A percentile compares a stretch with the other conserved stretches of the same genome.
Conservation (phyloP, 2,329 filamentous ascomycete species). For the Colletotrichum orchidophilum region DNA sequence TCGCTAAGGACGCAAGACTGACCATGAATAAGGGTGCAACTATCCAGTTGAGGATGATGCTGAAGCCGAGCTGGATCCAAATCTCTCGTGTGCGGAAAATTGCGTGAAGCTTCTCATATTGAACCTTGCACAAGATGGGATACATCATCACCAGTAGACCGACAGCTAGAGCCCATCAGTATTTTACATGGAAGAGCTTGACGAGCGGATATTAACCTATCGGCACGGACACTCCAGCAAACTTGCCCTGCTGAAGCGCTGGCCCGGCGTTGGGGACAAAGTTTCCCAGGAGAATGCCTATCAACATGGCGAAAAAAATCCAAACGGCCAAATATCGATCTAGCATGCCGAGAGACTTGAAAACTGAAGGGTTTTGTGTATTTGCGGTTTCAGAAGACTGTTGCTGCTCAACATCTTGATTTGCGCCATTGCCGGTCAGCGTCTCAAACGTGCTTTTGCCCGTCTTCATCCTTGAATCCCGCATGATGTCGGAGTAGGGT, state of each 20-base stretch:
- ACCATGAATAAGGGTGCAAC: slow-evolving; percentile 86
- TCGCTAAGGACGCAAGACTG: slow-evolving; percentile 26
- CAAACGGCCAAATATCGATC: slow-evolving; percentile 74
- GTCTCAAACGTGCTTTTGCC: background rate
- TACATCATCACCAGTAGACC: slow-evolving; percentile 94
- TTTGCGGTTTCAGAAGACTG: background rate
- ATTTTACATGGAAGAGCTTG: background rate
- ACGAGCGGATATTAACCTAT: slow-evolving; percentile 59
- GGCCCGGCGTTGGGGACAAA: slow-evolving; percentile 71
- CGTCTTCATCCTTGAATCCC: background rate
- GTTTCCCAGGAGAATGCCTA: slow-evolving; percentile 81
- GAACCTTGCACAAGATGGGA: slow-evolving; percentile 88
- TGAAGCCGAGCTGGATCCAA: slow-evolving; percentile 84
- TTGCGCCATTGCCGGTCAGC: background rate
- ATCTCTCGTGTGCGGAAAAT: slow-evolving; percentile 69
- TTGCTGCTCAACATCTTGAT: slow-evolving; percentile 28
- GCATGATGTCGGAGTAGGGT: background rate
- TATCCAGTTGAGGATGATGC: slow-evolving; percentile 83
- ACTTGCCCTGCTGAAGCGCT: slow-evolving; percentile 74
- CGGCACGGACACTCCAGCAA: slow-evolving; percentile 74
- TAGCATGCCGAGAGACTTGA: slow-evolving; percentile 66
- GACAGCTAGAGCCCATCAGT: slow-evolving; percentile 61
- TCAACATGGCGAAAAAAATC: slow-evolving; percentile 82
- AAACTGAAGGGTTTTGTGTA: slow-evolving; percentile 49
- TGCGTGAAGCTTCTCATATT: slow-evolving; percentile 77